phyloP scores from a whole-genome alignment of 2,329 filamentous ascomycete species.

The Arthroderma sp. region DNA sequence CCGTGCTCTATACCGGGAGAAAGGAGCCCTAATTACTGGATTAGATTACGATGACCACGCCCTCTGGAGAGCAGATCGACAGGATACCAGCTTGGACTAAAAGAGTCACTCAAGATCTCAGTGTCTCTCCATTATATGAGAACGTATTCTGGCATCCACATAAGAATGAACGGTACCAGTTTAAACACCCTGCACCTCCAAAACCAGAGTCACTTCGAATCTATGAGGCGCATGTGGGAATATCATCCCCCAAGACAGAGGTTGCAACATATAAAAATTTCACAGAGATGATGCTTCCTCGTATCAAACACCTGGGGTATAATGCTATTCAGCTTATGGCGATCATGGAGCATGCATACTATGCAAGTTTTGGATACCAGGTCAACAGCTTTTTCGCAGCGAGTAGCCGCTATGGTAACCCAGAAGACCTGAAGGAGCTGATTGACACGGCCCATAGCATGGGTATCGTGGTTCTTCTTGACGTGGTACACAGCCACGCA shows the following conservation, averaged over 20 bases:
- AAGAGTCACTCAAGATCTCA: constrained; percentile 86
- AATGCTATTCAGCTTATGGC: constrained; percentile 99
- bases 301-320: constrained; percentile 83
- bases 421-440: constrained; percentile 91
- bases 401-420: constrained; percentile 84
- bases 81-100: constrained; percentile 94
- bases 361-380: constrained; percentile 97
- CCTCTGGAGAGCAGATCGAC: constrained; percentile 69
- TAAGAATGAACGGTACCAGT: constrained; percentile 59
- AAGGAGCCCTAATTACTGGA: neutral
- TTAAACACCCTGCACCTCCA: constrained; percentile 69
- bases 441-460: constrained; percentile 88
- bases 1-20: neutral
- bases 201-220: constrained; percentile 81
- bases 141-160: constrained; percentile 96
- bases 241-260: constrained; percentile 77
- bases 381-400: constrained; percentile 98
- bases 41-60: constrained; percentile 72
- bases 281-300: constrained; percentile 77
- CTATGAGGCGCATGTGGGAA: constrained; percentile 98
- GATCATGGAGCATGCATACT: constrained; percentile 98
- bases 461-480: constrained; percentile 80
- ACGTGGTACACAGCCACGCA: constrained; percentile 95
- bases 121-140: constrained; percentile 83
- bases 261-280: constrained; percentile 97